Evolutionary conservation across 768 basidiomycete species (phyloP).

Genomic region (Kwoniella sp.): DNA sequence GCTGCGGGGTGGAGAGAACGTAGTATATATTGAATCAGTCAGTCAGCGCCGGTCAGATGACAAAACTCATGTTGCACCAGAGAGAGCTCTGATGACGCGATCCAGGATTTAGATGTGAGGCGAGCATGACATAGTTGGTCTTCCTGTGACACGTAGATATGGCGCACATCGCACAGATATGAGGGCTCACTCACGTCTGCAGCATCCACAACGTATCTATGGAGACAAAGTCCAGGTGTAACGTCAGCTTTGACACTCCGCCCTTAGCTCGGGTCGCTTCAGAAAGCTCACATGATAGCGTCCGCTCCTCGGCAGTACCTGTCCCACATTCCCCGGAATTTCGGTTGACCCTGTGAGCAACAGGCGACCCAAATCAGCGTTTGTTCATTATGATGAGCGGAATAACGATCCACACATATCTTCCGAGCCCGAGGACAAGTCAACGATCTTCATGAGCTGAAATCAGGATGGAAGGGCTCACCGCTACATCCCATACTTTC

Average conservation of each 20-base stretch:
- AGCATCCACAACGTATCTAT: slow-evolving; percentile 90
- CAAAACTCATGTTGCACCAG: too few species aligned
- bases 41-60: too few species aligned
- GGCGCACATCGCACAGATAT: too few species aligned
- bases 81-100: not conserved
- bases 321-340: slow-evolving; percentile 94
- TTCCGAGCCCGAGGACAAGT: too few species aligned
- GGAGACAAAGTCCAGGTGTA: slow-evolving; percentile 20
- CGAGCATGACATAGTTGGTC: too few species aligned
- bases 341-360: slow-evolving; percentile 70
- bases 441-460: not conserved
- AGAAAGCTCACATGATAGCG: slow-evolving; percentile 75
- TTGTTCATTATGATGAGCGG: too few species aligned
- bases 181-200: slow-evolving; percentile 79
- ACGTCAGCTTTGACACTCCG: slow-evolving; percentile 4
- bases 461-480: slow-evolving; percentile 54
- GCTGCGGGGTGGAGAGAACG: too few species aligned
- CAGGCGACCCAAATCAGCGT: not conserved
- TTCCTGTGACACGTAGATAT: too few species aligned
- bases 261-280: not conserved
- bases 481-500: slow-evolving; percentile 95
- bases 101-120: too few species aligned
- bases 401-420: too few species aligned
- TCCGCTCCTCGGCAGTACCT: slow-evolving; percentile 90
- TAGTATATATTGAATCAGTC: too few species aligned